These are phyloP conservation scores for Termitomyces sp. DNA, from an alignment of 768 basidiomycete genomes.

Conservation along the genomic window DNA sequence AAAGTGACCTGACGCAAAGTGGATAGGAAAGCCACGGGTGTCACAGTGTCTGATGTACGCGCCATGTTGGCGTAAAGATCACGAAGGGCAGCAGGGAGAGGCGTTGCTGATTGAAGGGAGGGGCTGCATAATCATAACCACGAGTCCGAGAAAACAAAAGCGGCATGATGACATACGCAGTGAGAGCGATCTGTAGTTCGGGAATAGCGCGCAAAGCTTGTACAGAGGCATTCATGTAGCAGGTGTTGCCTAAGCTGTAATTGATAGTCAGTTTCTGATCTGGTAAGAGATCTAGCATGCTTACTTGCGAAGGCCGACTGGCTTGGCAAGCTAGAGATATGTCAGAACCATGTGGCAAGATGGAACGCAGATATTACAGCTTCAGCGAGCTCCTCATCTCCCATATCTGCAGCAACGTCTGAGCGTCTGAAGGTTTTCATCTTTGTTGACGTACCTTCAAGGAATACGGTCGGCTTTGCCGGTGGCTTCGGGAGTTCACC, in stretches of 20 bases:
- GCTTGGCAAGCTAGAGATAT: slow-evolving; percentile 57
- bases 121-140: slow-evolving; percentile 19
- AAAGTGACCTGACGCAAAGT: slow-evolving; percentile 51
- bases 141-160: background rate
- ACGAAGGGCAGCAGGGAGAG: slow-evolving; percentile 50
- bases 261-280: background rate
- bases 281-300: slow-evolving; percentile 11
- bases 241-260: slow-evolving; percentile 81
- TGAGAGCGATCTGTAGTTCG: slow-evolving; percentile 74
- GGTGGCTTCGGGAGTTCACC: slow-evolving; percentile 91
- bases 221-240: slow-evolving; percentile 95
- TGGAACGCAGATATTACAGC: slow-evolving; percentile 45
- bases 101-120: slow-evolving; percentile 33
- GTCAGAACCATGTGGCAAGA: slow-evolving; percentile 1
- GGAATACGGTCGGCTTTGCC: slow-evolving; percentile 68
- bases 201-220: slow-evolving; percentile 94
- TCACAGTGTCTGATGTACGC: slow-evolving; percentile 69
- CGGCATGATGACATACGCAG: slow-evolving; percentile 34
- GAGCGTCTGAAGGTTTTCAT: background rate
- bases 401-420: slow-evolving; percentile 59
- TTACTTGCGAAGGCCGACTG: slow-evolving; percentile 78
- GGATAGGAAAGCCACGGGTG: slow-evolving; percentile 64
- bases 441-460: slow-evolving; percentile 58
- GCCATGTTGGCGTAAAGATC: slow-evolving; percentile 72
- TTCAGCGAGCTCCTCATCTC: slow-evolving; percentile 73